Conservation (phyloP, 2,329 filamentous ascomycete species). For the Hypocrella siamensis region DNA sequence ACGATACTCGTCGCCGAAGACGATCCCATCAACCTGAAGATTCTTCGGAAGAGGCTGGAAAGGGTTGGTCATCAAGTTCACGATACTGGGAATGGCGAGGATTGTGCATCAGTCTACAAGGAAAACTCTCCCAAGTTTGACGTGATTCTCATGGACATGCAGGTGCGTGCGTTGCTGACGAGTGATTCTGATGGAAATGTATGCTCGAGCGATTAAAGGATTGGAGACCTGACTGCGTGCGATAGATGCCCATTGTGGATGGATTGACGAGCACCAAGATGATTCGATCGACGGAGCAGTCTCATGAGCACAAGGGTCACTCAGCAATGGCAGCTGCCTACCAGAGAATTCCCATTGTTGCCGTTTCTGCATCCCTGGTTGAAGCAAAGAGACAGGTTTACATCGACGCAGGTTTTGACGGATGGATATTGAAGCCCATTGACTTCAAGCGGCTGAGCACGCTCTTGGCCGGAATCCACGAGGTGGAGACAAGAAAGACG, state of each 20-base stretch:
- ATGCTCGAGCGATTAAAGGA: too few relatives aligned
- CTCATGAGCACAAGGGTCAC: slow-evolving; percentile 26
- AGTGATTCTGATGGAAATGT: too few relatives aligned
- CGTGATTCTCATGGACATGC: slow-evolving; percentile 83
- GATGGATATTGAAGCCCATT: slow-evolving; percentile 81
- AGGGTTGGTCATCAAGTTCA: slow-evolving; percentile 57
- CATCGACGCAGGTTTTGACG: slow-evolving; percentile 67
- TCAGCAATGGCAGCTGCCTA: slow-evolving; percentile 45
- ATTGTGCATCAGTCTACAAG: slow-evolving; percentile 58
- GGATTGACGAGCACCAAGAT: slow-evolving; percentile 69
- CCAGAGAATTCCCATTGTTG: slow-evolving; percentile 64
- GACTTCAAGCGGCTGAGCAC: slow-evolving; percentile 60
- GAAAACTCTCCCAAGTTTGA: slow-evolving; percentile 52
- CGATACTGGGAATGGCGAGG: slow-evolving; percentile 69
- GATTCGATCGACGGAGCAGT: slow-evolving; percentile 59
- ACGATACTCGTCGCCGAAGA: slow-evolving; percentile 72
- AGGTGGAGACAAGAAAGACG: slow-evolving; percentile 38
- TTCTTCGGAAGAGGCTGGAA: slow-evolving; percentile 65
- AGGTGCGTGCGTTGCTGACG: slow-evolving; percentile 36
- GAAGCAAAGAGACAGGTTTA: slow-evolving; percentile 57
- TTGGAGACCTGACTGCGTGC: too few relatives aligned
- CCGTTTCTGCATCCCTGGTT: slow-evolving; percentile 68
- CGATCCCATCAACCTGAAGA: slow-evolving; percentile 73
- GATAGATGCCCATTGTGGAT: slow-evolving; percentile 86
- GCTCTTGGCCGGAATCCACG: slow-evolving; percentile 53